Conservation (phyloP, 2,329 filamentous ascomycete species). For the Mollisia scopiformis region DNA sequence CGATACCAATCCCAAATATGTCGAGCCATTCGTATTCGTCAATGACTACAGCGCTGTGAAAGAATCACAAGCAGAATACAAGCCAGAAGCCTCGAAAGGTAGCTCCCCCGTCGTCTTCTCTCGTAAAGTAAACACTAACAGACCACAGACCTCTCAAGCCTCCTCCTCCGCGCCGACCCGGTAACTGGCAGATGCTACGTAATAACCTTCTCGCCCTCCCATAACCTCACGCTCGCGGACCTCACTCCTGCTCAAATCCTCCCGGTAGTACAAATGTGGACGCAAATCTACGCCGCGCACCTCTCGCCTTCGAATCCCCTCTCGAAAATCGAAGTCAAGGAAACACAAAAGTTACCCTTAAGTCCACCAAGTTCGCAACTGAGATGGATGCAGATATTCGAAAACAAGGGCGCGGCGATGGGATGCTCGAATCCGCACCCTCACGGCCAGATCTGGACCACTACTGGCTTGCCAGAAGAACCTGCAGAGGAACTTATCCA, state of each 20-base stretch:
- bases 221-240: slow-evolving; percentile 92
- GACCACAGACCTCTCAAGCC: slow-evolving; percentile 65
- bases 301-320: slow-evolving; percentile 73
- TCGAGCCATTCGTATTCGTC: slow-evolving; percentile 88
- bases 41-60: slow-evolving; percentile 98
- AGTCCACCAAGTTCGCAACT: slow-evolving; percentile 73
- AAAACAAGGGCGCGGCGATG: slow-evolving; percentile 98
- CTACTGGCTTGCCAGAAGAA: slow-evolving; percentile 88
- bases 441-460: slow-evolving; percentile 96
- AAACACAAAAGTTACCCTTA: slow-evolving; percentile 36
- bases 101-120: slow-evolving; percentile 3
- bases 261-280: slow-evolving; percentile 88
- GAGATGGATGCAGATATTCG: slow-evolving; percentile 98
- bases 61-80: slow-evolving; percentile 85
- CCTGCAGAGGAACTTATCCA: slow-evolving; percentile 78
- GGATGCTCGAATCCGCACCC: slow-evolving; percentile 98
- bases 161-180: slow-evolving; percentile 79
- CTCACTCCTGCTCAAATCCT: slow-evolving; percentile 77
- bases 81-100: slow-evolving; percentile 37
- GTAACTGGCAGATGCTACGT: slow-evolving; percentile 98
- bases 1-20: slow-evolving; percentile 83
- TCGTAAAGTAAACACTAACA: background rate
- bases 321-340: slow-evolving; percentile 41
- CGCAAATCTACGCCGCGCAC: slow-evolving; percentile 83
- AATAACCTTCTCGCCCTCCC: slow-evolving; percentile 87